phyloP scores from a whole-genome alignment of 495 filamentous ascomycete species.

The Lophiostoma macrostomum region DNA sequence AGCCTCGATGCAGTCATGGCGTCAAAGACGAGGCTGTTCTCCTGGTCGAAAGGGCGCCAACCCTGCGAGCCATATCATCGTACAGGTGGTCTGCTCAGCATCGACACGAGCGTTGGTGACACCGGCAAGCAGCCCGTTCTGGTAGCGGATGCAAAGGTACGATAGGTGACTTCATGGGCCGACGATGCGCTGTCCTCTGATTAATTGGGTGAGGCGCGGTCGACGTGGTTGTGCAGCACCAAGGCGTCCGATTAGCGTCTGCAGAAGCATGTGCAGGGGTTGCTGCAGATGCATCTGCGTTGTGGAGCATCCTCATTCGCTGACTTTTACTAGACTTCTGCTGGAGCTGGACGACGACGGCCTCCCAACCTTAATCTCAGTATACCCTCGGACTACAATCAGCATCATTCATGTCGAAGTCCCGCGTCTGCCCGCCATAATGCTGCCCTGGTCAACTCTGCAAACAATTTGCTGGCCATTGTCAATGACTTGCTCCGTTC shows the following conservation, averaged over 20 bases:
- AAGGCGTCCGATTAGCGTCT: constrained; percentile 18
- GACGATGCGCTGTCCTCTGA: constrained; percentile 28
- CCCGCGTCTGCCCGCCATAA: constrained; percentile 35
- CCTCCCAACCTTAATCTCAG: constrained; percentile 32
- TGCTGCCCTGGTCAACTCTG: constrained; percentile 38
- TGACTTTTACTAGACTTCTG: constrained; percentile 24
- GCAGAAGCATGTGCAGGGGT: constrained; percentile 24
- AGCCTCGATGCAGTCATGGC: too few species aligned
- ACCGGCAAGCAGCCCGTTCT: constrained; percentile 14
- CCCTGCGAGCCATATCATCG: constrained; percentile 26
- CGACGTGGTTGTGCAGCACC: constrained; percentile 35
- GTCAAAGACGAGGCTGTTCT: constrained; percentile 37
- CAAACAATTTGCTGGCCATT: constrained; percentile 39
- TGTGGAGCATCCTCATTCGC: constrained; percentile 30
- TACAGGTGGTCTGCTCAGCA: constrained; percentile 24
- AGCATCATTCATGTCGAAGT: constrained; percentile 13
- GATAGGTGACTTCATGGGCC: too few species aligned
- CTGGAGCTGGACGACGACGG: constrained; percentile 21
- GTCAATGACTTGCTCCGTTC: constrained; percentile 42
- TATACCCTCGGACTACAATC: constrained; percentile 23
- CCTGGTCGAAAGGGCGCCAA: constrained; percentile 41
- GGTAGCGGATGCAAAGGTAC: constrained; percentile 20
- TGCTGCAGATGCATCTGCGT: constrained; percentile 22
- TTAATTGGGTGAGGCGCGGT: constrained; percentile 31
- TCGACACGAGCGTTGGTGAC: constrained; percentile 27